Conservation (phyloP, 1,284 basidiomycete species). For the Volvariella volvacea region DNA sequence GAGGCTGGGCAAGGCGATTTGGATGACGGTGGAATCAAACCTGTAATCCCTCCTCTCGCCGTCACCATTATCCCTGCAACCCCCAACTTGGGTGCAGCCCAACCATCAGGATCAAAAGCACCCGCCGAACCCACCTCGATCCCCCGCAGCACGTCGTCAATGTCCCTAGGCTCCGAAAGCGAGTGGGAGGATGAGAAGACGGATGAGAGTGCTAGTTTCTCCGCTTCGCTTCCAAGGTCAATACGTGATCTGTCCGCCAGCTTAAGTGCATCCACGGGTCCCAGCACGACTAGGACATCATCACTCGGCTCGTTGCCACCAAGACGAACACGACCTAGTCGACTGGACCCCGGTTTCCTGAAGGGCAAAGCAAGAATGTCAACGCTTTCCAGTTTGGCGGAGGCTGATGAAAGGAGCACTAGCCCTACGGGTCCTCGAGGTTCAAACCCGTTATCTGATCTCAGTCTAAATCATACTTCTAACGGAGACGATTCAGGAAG, state of each 20-base stretch:
- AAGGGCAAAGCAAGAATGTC: constrained; percentile 44
- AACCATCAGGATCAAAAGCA: constrained; percentile 12
- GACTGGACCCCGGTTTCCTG: constrained; percentile 63
- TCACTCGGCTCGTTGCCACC: constrained; percentile 20
- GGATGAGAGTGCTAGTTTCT: constrained; percentile 60
- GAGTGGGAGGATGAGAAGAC: constrained; percentile 87
- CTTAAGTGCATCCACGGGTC: constrained; percentile 11
- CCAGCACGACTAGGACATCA: not conserved
- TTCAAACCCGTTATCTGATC: constrained; percentile 47
- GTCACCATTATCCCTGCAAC: constrained; percentile 38
- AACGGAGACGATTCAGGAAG: constrained; percentile 17
- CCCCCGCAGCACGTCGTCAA: constrained; percentile 29
- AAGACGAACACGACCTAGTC: constrained; percentile 52
- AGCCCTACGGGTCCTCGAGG: constrained; percentile 23
- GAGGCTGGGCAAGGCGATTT: constrained; percentile 80
- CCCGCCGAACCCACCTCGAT: constrained; percentile 3
- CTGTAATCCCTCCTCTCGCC: constrained; percentile 14
- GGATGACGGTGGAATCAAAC: constrained; percentile 54
- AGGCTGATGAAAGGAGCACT: constrained; percentile 54
- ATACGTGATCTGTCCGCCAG: constrained; percentile 18
- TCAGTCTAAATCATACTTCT: constrained; percentile 48
- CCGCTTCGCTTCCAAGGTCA: constrained; percentile 33
- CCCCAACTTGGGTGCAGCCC: constrained; percentile 15
- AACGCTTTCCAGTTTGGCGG: constrained; percentile 56
- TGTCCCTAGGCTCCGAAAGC: constrained; percentile 59